Conservation (phyloP, 2,329 filamentous ascomycete genomes). For the Botrytis paeoniae region DNA sequence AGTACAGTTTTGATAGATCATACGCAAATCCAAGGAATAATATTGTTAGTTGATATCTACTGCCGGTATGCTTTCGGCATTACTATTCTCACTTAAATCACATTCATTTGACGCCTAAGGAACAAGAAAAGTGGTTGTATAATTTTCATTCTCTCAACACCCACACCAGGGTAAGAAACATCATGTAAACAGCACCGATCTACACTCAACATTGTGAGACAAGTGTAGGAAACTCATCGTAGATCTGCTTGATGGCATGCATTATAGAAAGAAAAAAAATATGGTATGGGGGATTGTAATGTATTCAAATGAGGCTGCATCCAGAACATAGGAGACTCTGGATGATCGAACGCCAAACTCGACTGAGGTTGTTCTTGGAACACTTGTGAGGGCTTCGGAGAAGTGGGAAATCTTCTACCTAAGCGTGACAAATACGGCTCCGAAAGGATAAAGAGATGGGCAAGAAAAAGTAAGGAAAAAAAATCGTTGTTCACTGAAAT, state of each 20-base stretch:
- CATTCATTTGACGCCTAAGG: not conserved
- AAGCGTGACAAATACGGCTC: constrained; percentile 36
- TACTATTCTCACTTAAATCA: not conserved
- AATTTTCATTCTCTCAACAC: not conserved
- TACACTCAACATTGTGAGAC: not conserved
- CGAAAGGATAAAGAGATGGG: not conserved
- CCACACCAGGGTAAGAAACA: too few relatives aligned
- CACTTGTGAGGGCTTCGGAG: constrained; percentile 34
- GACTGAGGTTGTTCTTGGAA: constrained; percentile 29
- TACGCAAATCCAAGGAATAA: not conserved
- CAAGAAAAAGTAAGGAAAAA: not conserved
- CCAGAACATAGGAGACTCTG: constrained; percentile 10
- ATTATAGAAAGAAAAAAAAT: not conserved
- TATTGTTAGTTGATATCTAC: not conserved
- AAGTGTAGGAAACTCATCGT: not conserved
- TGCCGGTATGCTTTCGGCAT: not conserved
- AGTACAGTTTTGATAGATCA: not conserved
- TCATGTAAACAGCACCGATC: too few relatives aligned
- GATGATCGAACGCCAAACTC: constrained; percentile 8
- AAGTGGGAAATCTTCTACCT: constrained; percentile 31
- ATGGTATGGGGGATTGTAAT: not conserved
- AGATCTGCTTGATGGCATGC: not conserved
- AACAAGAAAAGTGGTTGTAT: not conserved
- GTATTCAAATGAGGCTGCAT: constrained; percentile 11
- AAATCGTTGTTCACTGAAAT: not conserved